phyloP scores from a whole-genome alignment of 805 yeast species.

The Yarrowia bubula region DNA sequence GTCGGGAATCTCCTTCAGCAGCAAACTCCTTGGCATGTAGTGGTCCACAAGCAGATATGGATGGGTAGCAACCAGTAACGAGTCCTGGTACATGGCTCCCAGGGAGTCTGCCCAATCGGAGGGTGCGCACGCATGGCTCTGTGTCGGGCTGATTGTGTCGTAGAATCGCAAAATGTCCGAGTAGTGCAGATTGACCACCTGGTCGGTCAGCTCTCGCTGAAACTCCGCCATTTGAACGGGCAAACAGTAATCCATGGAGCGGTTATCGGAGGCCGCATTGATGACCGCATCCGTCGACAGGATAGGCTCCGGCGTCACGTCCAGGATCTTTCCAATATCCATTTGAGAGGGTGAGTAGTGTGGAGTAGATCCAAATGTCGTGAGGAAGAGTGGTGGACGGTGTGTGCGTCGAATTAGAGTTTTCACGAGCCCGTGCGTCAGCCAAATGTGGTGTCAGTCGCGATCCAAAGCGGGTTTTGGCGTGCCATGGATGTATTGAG shows the following conservation, averaged over 20 bases:
- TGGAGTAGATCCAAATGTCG: neutral
- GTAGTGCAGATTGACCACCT: constrained; percentile 86
- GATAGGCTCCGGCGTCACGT: constrained; percentile 81
- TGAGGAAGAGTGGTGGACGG: constrained; percentile 28
- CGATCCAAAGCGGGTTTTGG: neutral
- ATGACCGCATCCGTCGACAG: constrained; percentile 42
- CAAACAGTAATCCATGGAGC: constrained; percentile 36
- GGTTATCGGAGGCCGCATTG: constrained; percentile 24
- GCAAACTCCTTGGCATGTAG: constrained; percentile 75
- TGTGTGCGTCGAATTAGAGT: neutral
- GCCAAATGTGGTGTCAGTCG: no score
- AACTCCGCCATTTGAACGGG: constrained; percentile 83
- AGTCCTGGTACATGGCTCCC: constrained; percentile 69
- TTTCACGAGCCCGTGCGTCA: neutral
- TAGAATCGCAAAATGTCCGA: constrained; percentile 85
- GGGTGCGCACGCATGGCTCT: constrained; percentile 37
- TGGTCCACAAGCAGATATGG: constrained; percentile 84
- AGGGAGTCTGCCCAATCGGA: constrained; percentile 70
- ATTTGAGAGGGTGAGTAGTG: constrained; percentile 39
- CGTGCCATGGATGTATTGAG: neutral
- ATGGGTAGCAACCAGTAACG: constrained; percentile 80
- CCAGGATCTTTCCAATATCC: constrained; percentile 75
- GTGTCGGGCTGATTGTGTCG: constrained; percentile 45
- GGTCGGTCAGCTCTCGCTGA: constrained; percentile 86
- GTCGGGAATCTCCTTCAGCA: constrained; percentile 66